Conservation (phyloP, 192 early-diverging fungal genomes). For the Coemansia sp. region DNA sequence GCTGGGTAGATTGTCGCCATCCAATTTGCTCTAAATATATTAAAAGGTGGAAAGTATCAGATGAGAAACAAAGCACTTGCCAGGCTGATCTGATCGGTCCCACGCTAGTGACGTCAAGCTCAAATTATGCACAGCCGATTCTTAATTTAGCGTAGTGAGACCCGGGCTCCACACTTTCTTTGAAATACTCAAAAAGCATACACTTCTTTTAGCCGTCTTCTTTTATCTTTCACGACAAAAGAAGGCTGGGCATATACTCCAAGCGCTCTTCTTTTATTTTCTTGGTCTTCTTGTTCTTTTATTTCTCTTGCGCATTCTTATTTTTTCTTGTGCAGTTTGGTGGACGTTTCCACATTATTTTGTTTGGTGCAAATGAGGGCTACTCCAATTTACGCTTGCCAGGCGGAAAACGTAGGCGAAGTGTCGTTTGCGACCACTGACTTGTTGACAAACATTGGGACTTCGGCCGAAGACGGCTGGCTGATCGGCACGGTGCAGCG, state of each 20-base stretch:
- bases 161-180: background rate
- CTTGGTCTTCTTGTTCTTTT: conserved; percentile 6
- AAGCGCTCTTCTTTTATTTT: conserved; percentile 3
- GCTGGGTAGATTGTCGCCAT: conserved; percentile 39
- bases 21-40: background rate
- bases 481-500: conserved; percentile 27
- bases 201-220: too few relatives aligned
- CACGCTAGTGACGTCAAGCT: too few relatives aligned
- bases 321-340: background rate
- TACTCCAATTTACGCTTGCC: conserved; percentile 44
- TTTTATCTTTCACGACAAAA: too few relatives aligned
- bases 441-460: conserved; percentile 14
- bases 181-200: background rate
- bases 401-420: conserved; percentile 45
- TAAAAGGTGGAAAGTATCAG: background rate
- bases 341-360: background rate
- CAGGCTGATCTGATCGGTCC: too few relatives aligned
- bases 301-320: background rate
- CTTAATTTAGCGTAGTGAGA: too few relatives aligned
- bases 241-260: too few relatives aligned
- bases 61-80: too few relatives aligned
- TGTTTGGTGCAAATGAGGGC: conserved; percentile 23
- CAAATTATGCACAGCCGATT: too few relatives aligned
- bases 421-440: conserved; percentile 38
- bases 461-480: conserved; percentile 44